Evolutionary conservation across 1,139 yeast species (phyloP).

Genomic region (Trichomonascaceae sp.): DNA sequence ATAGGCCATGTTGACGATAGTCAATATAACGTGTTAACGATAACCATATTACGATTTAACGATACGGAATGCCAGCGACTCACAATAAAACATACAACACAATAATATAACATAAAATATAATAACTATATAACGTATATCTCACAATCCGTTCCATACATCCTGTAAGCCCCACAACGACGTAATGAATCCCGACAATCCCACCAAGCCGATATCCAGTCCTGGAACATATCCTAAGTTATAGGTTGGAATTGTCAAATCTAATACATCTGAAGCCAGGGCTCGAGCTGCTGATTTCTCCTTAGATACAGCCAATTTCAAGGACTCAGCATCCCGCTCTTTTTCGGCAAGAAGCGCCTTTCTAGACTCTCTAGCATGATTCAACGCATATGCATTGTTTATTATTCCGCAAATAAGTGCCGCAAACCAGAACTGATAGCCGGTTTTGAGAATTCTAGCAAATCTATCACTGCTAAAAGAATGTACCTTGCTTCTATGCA

Average conservation of each 20-base stretch:
- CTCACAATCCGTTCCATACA: slow-evolving; percentile 44
- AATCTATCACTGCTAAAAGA: slow-evolving; percentile 26
- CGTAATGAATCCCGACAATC: slow-evolving; percentile 79
- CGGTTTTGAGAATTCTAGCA: slow-evolving; percentile 23
- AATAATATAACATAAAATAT: no score
- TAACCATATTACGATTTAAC: no score
- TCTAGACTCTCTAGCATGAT: slow-evolving; percentile 35
- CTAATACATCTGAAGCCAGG: slow-evolving; percentile 74
- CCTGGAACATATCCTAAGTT: slow-evolving; percentile 51
- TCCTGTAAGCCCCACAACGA: slow-evolving; percentile 73
- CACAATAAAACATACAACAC: no score
- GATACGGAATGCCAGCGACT: no score
- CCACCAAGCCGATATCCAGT: slow-evolving; percentile 71
- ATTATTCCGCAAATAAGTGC: slow-evolving; percentile 61
- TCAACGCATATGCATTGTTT: slow-evolving; percentile 47
- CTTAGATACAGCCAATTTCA: slow-evolving; percentile 35
- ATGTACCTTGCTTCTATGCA: slow-evolving; percentile 42
- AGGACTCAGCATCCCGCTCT: slow-evolving; percentile 37
- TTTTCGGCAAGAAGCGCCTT: slow-evolving; percentile 31
- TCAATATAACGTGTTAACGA: no score
- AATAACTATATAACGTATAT: background rate
- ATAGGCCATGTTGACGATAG: no score
- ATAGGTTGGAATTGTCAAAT: slow-evolving; percentile 69
- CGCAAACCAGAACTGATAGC: slow-evolving; percentile 67
- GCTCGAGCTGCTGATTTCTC: slow-evolving; percentile 50